A percentile compares a stretch with the other conserved stretches of the same genome.
phyloP scores from a whole-genome alignment of 2,329 filamentous ascomycete species.

The Blumeria graminis region DNA sequence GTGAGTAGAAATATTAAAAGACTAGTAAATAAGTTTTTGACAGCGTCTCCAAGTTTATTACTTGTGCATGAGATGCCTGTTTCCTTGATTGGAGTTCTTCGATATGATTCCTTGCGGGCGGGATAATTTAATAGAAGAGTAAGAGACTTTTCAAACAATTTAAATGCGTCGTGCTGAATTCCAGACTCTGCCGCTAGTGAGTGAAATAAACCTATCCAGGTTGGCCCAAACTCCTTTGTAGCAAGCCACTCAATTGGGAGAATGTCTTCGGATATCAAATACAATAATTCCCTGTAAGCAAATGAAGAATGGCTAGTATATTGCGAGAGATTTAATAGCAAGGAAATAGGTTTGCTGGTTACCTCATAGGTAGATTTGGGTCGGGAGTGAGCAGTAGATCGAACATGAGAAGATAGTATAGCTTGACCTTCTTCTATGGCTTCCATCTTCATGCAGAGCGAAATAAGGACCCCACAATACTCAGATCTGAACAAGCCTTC shows the following conservation, averaged over 20 bases:
- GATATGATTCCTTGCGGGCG: background rate
- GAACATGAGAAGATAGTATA: conserved; percentile 17
- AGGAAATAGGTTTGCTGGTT: conserved; percentile 14
- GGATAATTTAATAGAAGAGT: conserved; percentile 8
- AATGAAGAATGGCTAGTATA: conserved; percentile 15
- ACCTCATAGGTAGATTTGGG: conserved; percentile 15
- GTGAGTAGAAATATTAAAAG: conserved; percentile 19
- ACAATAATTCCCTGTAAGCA: conserved; percentile 18
- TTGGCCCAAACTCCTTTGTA: conserved; percentile 17
- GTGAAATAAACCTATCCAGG: conserved; percentile 20
- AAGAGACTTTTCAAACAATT: conserved; percentile 17
- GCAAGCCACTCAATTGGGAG: conserved; percentile 22
- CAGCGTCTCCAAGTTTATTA: conserved; percentile 4
- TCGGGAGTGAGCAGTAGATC: conserved; percentile 16
- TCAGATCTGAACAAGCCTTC: conserved; percentile 20
- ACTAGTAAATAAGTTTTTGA: conserved; percentile 19
- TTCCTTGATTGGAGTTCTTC: background rate
- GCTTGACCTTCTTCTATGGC: conserved; percentile 19
- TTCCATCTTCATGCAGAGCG: conserved; percentile 18
- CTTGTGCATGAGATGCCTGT: too few relatives aligned
- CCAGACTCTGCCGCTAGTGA: conserved; percentile 14
- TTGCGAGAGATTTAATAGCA: conserved; percentile 16
- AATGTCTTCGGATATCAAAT: conserved; percentile 15
- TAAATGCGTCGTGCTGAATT: conserved; percentile 15
- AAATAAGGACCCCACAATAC: conserved; percentile 20